These are phyloP conservation scores for Fusarium paranaense DNA, from an alignment of 2,329 filamentous ascomycete species.

Conservation along the genomic window DNA sequence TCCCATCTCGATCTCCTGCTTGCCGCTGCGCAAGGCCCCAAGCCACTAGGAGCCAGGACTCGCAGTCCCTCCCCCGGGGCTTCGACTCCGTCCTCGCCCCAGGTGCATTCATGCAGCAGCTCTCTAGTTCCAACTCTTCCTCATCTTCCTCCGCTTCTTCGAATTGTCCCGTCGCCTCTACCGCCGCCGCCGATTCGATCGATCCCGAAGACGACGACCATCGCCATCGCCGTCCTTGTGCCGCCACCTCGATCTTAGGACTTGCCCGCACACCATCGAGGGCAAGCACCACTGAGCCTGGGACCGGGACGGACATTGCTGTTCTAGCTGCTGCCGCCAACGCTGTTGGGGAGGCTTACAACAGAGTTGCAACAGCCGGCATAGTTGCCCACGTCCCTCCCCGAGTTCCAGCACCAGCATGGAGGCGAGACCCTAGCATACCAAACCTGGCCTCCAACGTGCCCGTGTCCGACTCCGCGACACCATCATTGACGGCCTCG, in stretches of 20 bases:
- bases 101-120: conserved; percentile 50
- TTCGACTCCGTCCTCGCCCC: conserved; percentile 42
- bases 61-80: conserved; percentile 42
- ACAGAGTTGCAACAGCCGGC: conserved; percentile 20
- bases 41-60: conserved; percentile 42
- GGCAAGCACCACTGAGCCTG: conserved; percentile 10
- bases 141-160: conserved; percentile 30
- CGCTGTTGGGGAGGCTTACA: conserved; percentile 25
- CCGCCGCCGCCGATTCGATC: conserved; percentile 25
- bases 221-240: conserved; percentile 13
- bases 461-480: conserved; percentile 21
- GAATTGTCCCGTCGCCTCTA: conserved; percentile 9
- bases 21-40: conserved; percentile 35
- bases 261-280: conserved; percentile 21
- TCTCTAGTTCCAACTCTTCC: conserved; percentile 37
- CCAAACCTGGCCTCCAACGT: conserved; percentile 33
- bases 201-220: conserved; percentile 26
- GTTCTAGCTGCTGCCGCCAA: conserved; percentile 21
- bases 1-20: conserved; percentile 46
- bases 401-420: conserved; percentile 32
- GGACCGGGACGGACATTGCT: conserved; percentile 17
- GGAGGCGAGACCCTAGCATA: conserved; percentile 37
- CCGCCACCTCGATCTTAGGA: conserved; percentile 17
- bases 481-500: conserved; percentile 16
- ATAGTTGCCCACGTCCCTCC: conserved; percentile 27